Percentiles rank a stretch among this genome's conserved stretches.
These are phyloP conservation scores for Fusarium xylarioides DNA, from an alignment of 2,329 filamentous ascomycete species.

Conservation along the genomic window DNA sequence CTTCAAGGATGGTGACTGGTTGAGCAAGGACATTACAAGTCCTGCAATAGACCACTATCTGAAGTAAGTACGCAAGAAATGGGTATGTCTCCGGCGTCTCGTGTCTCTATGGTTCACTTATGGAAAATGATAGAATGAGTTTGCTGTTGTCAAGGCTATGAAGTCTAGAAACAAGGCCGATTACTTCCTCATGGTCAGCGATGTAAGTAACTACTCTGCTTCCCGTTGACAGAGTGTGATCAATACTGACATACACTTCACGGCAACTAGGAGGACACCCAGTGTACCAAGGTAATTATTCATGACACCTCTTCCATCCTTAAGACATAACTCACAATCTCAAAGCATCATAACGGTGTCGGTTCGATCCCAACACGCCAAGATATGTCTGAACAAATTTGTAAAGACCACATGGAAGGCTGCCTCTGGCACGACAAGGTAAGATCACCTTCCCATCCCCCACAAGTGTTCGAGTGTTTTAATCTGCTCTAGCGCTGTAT, in stretches of 20 bases:
- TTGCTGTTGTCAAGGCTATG: not conserved
- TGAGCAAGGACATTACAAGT: not conserved
- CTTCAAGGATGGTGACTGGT: not conserved
- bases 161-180: not conserved
- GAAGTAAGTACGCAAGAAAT: not conserved
- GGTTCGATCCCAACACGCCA: not conserved
- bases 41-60: not conserved
- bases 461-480: too few species aligned
- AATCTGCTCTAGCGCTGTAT: not conserved
- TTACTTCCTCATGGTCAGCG: not conserved
- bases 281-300: not conserved
- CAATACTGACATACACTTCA: not conserved
- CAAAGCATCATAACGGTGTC: not conserved
- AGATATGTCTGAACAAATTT: not conserved
- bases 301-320: rapidly evolving
- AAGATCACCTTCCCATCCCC: too few species aligned
- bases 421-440: not conserved
- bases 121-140: not conserved
- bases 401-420: not conserved
- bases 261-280: not conserved
- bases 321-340: rapidly evolving
- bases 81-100: not conserved
- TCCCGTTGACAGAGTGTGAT: rapidly evolving
- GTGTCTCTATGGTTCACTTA: not conserved
- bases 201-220: not conserved